Evolutionary conservation across 768 basidiomycete genomes (phyloP), one percentile per base, ranked within the genome.

Genomic region (Macrolepiota dolichaula): DNA sequence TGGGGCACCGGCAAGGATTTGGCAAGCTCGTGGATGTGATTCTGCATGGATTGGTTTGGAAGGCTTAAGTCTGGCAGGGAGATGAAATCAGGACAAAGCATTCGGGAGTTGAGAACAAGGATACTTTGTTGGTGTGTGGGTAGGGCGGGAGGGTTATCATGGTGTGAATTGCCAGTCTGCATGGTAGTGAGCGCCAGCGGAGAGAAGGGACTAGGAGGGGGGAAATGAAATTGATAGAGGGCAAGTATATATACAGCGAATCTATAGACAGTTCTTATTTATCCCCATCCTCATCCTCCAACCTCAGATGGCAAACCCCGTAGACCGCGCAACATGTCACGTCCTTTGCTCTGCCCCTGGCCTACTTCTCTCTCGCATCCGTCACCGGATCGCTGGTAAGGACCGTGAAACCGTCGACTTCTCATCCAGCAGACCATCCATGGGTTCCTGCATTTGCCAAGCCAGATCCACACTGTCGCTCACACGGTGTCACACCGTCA

Each of bases 1-100:
- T 93, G 79, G 9, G 92, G 90, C n/a, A 91, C 89, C 0, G 92
- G 89, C 0, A 91, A 81, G 0, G 87, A 83, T 77, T 89, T 90
- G 56, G 88, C 87, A 38, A 90, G 82, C 68, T 92, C 90, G 68
- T 91, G 88, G 57, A 91, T 88, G 73, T 92, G 89, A 67, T 85
- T 90, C 78, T 92, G 91, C 67, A 90, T 81, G 49, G 85, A 81
- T 62, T 82, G 84, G 7, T 81, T 84, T 22, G 89, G 83, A 55
- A 90, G 79, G 55, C 80, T 76, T 66, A 88, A 82, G 66, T 81
- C 88, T 88, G 69, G 49, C 54, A 64, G 32, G 19, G 61, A 62
- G 61, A 50, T 57, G 64, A 65, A 59, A 62, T 51, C 55, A 64
- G 59, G 61, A 42, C 55, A 59, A n/a, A 58, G 55, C 42, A 47